Conservation (phyloP, 2,329 filamentous ascomycete species). For the Lachnellula arida region DNA sequence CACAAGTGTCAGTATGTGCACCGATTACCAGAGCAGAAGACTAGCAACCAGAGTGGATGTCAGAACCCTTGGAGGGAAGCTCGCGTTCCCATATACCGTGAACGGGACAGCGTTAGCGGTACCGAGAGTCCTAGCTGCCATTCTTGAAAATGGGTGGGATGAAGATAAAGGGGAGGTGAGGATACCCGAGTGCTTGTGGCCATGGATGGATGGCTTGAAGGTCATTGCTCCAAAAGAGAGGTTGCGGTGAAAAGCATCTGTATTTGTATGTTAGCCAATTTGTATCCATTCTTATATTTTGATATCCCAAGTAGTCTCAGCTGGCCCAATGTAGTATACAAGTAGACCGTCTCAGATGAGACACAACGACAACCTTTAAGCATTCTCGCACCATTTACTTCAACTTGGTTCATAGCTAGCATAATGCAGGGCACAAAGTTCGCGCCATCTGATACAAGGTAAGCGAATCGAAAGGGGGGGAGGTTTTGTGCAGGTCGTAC, state of each 20-base stretch:
- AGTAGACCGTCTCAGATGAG: too few relatives aligned
- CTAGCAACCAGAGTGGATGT: slow-evolving; percentile 69
- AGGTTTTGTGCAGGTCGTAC: too few relatives aligned
- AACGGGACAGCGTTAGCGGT: slow-evolving; percentile 94
- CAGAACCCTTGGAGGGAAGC: slow-evolving; percentile 44
- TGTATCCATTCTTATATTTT: neutral
- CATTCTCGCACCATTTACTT: too few relatives aligned
- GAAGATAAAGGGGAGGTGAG: slow-evolving; percentile 60
- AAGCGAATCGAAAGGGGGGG: too few relatives aligned
- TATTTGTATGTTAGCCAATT: neutral
- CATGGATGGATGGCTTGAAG: slow-evolving; percentile 77
- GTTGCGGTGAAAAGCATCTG: neutral
- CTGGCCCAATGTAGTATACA: too few relatives aligned
- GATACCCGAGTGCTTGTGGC: slow-evolving; percentile 73
- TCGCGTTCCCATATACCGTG: slow-evolving; percentile 79
- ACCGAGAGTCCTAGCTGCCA: slow-evolving; percentile 79
- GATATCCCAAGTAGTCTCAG: too few relatives aligned
- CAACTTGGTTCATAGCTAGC: too few relatives aligned
- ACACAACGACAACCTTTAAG: too few relatives aligned
- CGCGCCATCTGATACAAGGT: too few relatives aligned
- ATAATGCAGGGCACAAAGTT: too few relatives aligned
- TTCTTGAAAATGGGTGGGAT: slow-evolving; percentile 89
- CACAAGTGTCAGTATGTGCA: slow-evolving; percentile 84
- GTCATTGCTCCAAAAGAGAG: slow-evolving; percentile 43
- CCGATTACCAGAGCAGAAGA: slow-evolving; percentile 86